Percentiles rank a stretch among this genome's conserved stretches.
These are phyloP conservation scores for Eragrostis tef DNA, from an alignment of 202 grass and related monocot genomes.

Conservation along the genomic window DNA sequence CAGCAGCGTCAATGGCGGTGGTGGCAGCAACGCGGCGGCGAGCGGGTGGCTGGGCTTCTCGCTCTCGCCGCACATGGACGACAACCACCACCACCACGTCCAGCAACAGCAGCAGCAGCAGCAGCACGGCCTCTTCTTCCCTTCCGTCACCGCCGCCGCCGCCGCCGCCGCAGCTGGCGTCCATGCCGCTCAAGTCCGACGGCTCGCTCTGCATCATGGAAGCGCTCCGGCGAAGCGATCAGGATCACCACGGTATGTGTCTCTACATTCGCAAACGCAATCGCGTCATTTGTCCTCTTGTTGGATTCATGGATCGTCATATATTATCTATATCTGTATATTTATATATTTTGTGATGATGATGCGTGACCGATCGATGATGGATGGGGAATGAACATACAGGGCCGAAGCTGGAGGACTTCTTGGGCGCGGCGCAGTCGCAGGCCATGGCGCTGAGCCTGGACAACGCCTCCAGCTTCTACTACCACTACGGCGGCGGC, in stretches of 20 bases:
- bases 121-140: constrained; percentile 50
- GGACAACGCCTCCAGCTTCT: constrained; percentile 74
- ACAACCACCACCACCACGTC: constrained; percentile 52
- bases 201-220: constrained; percentile 99
- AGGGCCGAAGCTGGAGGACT: constrained; percentile 94
- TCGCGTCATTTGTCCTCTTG: background rate
- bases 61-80: constrained; percentile 73
- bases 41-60: constrained; percentile 88
- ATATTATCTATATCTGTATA: background rate
- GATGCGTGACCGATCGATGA: constrained; percentile 45
- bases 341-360: too few species aligned
- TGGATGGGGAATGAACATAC: constrained; percentile 3
- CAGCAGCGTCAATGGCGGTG: constrained; percentile 2
- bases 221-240: constrained; percentile 71
- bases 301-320: constrained; percentile 27
- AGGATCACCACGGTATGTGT: constrained; percentile 48
- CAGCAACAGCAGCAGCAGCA: constrained; percentile 53
- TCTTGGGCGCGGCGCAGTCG: constrained; percentile 74
- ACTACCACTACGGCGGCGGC: constrained; percentile 62
- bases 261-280: background rate
- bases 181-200: constrained; percentile 95
- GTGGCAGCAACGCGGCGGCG: constrained; percentile 45
- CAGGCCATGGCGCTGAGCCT: constrained; percentile 81
- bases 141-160: constrained; percentile 36
- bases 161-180: constrained; percentile 78